Evolutionary conservation across 2,329 filamentous ascomycete genomes (phyloP).

Genomic region (Lecanosticta acicola): DNA sequence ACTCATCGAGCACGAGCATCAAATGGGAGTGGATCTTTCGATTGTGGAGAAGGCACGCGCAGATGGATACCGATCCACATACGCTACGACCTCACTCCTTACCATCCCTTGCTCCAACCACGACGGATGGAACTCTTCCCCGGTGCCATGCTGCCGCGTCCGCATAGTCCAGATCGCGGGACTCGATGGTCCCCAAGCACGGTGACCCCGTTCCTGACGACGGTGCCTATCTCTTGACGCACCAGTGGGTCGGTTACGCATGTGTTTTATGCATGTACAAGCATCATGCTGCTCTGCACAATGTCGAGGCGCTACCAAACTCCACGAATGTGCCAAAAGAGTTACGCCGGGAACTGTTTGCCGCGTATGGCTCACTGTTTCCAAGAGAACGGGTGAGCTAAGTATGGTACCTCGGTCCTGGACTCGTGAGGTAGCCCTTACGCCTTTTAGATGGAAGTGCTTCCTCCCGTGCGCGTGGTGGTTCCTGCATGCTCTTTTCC

Average conservation of each 20-base stretch:
- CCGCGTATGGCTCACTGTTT: too few relatives aligned
- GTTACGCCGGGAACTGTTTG: too few relatives aligned
- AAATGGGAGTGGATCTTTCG: too few relatives aligned
- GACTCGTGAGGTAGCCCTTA: too few relatives aligned
- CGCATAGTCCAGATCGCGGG: background rate
- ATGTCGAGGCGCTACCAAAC: too few relatives aligned
- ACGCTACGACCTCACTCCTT: background rate
- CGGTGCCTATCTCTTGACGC: background rate
- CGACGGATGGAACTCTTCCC: background rate
- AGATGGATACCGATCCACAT: background rate
- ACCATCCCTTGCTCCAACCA: background rate
- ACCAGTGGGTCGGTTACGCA: background rate
- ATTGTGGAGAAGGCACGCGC: background rate
- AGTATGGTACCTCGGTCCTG: too few relatives aligned
- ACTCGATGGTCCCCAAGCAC: slow-evolving; percentile 1
- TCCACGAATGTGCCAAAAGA: too few relatives aligned
- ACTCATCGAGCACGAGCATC: background rate
- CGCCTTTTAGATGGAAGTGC: too few relatives aligned
- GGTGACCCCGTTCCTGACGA: background rate
- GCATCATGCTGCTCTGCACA: background rate
- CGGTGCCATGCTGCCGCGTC: background rate
- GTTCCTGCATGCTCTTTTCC: too few relatives aligned
- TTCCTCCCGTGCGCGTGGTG: too few relatives aligned
- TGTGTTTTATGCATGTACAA: background rate
- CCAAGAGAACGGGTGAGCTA: too few relatives aligned